Base-by-base conservation (phyloP, 371 early-diverging fungal species). In the Encephalitozoon romaleae region DNA sequence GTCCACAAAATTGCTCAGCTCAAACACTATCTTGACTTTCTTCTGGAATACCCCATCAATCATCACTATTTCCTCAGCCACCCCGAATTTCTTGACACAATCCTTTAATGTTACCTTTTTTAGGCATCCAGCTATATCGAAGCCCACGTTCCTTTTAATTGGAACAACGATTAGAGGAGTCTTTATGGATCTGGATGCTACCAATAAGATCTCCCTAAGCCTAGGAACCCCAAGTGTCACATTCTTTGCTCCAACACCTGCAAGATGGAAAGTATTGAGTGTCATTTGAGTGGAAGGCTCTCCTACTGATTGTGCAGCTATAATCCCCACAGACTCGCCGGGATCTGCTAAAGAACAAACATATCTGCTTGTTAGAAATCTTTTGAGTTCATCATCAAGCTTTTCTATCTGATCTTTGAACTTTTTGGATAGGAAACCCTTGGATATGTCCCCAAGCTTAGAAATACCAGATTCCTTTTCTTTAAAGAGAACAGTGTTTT, bases 211-310 rank as follows among this genome's bases (percentile, higher is more conserved):
- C 88, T 99, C 99, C 82, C 95, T 90, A 64, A 99, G 88, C 87
- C 99, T 92, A 28, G 99, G 99, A 81, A 99, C 96, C 89, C 99
- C 99, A 54, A 99, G 89, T 0, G 99, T 99, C 21, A 91, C 90
- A 77, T 97, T 96, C 88, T 95, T 95, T 78, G 94, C 95, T 86
- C 96, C 99, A 81, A 94, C 94, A 70, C 99, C 99, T 75, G 99
- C 99, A 87, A 97, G 92, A 87, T 99, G 99, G 91, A 99, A 99
- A 71, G 99, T 99, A 87, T 99, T 99, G 53, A 99, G 87, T 25
- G 99, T 99, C 99, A 99, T 99, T 84, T 99, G 98, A 8, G 99
- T 99, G 39, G 94, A 94, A n/a, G 99, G 99, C 86, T 99, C 99
- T 76, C 99, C 99, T 51, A 99, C 90, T 73, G 91, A 90, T 84